Conservation (phyloP, 805 yeast genomes). For the Komagataella pastoris region DNA sequence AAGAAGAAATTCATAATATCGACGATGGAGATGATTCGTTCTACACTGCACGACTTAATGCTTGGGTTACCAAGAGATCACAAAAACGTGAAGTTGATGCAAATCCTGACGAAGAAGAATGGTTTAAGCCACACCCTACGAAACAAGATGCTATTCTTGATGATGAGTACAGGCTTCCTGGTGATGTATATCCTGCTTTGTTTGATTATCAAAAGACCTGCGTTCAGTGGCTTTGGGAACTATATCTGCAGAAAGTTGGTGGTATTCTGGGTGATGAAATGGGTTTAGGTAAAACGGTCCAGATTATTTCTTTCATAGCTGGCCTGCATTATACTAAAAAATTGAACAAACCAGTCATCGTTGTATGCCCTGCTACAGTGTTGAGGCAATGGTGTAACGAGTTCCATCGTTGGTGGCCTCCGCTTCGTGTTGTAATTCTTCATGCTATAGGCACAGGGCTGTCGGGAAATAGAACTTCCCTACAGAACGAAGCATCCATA, state of each 20-base stretch:
- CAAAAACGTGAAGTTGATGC: conserved; percentile 22
- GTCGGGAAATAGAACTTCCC: conserved; percentile 20
- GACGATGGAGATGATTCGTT: conserved; percentile 76
- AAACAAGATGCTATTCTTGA: conserved; percentile 65
- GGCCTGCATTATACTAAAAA: conserved; percentile 75
- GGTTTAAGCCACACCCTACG: conserved; percentile 67
- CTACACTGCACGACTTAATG: conserved; percentile 44
- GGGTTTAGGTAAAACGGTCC: conserved; percentile 96
- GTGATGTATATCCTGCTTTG: conserved; percentile 75
- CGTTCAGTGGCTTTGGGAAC: conserved; percentile 95
- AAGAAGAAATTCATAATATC: conserved; percentile 24
- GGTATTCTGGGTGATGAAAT: conserved; percentile 97
- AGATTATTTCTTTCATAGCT: conserved; percentile 81
- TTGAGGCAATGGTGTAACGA: conserved; percentile 96
- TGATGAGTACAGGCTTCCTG: conserved; percentile 65
- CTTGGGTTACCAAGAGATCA: conserved; percentile 48
- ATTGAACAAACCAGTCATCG: conserved; percentile 62
- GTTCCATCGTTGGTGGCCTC: conserved; percentile 97
- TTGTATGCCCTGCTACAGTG: conserved; percentile 96
- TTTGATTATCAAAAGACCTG: conserved; percentile 94
- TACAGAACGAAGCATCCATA: conserved; percentile 28
- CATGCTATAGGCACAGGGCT: conserved; percentile 92
- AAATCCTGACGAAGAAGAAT: conserved; percentile 31
- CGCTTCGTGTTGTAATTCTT: conserved; percentile 69
- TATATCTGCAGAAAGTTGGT: conserved; percentile 80